These are phyloP conservation scores for Echinochloa phyllopogon DNA, from an alignment of 176 grass and related monocot genomes.

Conservation along the genomic window DNA sequence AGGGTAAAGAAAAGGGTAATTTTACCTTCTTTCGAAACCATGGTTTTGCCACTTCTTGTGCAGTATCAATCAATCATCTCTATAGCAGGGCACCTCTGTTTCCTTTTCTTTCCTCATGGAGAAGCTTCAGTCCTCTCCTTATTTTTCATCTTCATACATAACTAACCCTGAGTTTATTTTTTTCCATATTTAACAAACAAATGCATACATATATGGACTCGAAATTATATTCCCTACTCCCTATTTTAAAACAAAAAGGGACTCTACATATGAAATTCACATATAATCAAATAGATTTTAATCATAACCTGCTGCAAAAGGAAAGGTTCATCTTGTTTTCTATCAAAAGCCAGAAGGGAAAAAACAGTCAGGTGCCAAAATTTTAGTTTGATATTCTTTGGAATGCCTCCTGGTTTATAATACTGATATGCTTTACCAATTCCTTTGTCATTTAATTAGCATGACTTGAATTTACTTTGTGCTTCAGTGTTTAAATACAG, in stretches of 20 bases:
- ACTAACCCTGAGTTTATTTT: background rate
- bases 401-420: background rate
- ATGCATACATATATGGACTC: background rate
- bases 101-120: background rate
- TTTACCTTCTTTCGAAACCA: slow-evolving; percentile 6
- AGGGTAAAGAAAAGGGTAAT: background rate
- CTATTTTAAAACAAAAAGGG: background rate
- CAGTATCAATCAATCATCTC: background rate
- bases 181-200: background rate
- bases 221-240: background rate
- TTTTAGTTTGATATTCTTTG: background rate
- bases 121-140: background rate
- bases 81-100: background rate
- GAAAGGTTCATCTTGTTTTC: background rate
- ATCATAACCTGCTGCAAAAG: background rate
- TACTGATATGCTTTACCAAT: slow-evolving; percentile 1
- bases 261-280: background rate
- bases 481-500: slow-evolving; percentile 21
- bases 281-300: background rate
- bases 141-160: slow-evolving; percentile 1
- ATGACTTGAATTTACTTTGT: slow-evolving; percentile 35
- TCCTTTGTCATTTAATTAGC: background rate
- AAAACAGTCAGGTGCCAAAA: slow-evolving; percentile 1
- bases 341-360: background rate
- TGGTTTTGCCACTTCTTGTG: background rate